Conservation (phyloP, 305 asterid species). For the Plantago lanceolata region DNA sequence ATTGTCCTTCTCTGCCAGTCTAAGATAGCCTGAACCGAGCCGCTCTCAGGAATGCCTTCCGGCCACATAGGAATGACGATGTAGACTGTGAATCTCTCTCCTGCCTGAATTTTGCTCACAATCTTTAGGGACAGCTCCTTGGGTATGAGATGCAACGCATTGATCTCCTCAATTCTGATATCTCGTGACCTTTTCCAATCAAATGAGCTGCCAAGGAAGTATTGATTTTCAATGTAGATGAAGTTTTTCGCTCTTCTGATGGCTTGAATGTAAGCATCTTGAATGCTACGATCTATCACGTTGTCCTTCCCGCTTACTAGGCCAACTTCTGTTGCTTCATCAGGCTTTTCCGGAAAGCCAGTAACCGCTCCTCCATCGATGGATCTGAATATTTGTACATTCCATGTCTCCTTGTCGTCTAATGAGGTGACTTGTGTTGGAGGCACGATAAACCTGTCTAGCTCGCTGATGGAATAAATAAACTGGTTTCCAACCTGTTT, state of each 20-base stretch:
- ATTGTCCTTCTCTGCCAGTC: no score
- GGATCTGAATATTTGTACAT: constrained; percentile 76
- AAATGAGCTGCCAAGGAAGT: no score
- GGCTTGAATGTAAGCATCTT: constrained; percentile 75
- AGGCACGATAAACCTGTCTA: constrained; percentile 34
- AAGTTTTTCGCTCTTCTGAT: constrained; percentile 78
- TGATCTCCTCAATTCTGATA: no score
- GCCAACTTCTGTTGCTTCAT: constrained; percentile 45
- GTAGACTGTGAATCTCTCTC: no score
- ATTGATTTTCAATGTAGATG: no score
- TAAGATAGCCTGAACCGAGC: no score
- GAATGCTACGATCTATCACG: constrained; percentile 73
- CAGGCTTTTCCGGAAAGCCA: constrained; percentile 50
- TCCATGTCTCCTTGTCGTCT: constrained; percentile 62
- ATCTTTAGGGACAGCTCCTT: no score
- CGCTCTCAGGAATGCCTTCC: no score
- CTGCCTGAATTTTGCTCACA: no score
- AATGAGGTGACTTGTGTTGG: constrained; percentile 36
- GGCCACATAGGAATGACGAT: no score
- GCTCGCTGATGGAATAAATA: constrained; percentile 37
- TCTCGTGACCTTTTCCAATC: no score
- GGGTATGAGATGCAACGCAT: no score
- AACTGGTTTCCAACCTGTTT: constrained; percentile 48
- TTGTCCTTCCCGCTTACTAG: constrained; percentile 62
- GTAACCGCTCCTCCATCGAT: constrained; percentile 70